Evolutionary conservation across 2,329 filamentous ascomycete species (phyloP).

Genomic region (Geosmithia putterillii): DNA sequence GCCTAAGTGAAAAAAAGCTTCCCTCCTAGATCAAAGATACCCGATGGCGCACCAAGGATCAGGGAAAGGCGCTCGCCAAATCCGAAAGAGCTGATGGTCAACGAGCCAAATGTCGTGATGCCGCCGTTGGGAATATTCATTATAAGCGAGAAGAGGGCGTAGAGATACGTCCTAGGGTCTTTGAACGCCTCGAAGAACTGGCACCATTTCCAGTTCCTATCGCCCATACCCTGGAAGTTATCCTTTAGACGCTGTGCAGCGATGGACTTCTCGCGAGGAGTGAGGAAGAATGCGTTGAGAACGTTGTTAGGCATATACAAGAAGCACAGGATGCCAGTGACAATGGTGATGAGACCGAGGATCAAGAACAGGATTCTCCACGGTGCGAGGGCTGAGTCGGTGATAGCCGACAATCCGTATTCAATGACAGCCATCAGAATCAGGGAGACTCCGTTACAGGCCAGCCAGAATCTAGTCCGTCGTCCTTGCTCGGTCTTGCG

Average conservation of each 20-base stretch:
- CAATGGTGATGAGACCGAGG: constrained; percentile 13
- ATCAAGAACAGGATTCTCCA: constrained; percentile 14
- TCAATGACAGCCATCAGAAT: constrained; percentile 8
- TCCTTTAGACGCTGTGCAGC: constrained; percentile 40
- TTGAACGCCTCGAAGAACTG: constrained; percentile 20
- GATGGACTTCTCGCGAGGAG: constrained; percentile 38
- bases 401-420: constrained; percentile 9
- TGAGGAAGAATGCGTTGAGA: constrained; percentile 42
- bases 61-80: constrained; percentile 41
- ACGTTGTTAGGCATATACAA: constrained; percentile 50
- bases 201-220: constrained; percentile 21
- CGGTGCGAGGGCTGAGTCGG: constrained; percentile 4
- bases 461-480: constrained; percentile 11
- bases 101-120: constrained; percentile 41
- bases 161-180: constrained; percentile 23
- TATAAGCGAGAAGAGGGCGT: constrained; percentile 28
- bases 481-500: constrained; percentile 16
- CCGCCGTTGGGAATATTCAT: constrained; percentile 40
- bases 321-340: constrained; percentile 7
- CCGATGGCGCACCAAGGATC: constrained; percentile 46
- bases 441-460: constrained; percentile 9
- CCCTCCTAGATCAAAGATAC: constrained; percentile 25
- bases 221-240: constrained; percentile 28
- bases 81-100: constrained; percentile 44
- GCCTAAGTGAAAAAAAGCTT: constrained; percentile 12